Evolutionary conservation across 495 filamentous ascomycete genomes (phyloP).

Genomic region (Cenococcum geophilum): DNA sequence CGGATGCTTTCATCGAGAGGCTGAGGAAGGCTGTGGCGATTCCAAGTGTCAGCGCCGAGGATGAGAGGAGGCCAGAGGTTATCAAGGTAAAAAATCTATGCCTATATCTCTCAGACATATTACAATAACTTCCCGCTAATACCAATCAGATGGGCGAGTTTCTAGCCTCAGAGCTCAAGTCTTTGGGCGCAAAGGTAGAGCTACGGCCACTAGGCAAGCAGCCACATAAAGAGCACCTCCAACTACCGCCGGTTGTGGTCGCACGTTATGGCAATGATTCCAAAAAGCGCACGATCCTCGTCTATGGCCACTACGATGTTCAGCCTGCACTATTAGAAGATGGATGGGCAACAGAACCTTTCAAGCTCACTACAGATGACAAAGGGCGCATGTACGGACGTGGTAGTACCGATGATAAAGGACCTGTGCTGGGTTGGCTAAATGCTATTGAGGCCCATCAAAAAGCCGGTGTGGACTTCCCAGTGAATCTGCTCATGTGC

Average conservation of each 20-base stretch:
- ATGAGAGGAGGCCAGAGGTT: conserved; percentile 79
- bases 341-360: conserved; percentile 95
- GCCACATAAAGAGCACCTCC: conserved; percentile 78
- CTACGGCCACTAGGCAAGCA: conserved; percentile 81
- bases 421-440: conserved; percentile 93
- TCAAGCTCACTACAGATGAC: conserved; percentile 78
- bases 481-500: conserved; percentile 98
- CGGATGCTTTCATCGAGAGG: conserved; percentile 82
- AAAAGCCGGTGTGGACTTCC: conserved; percentile 87
- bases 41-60: conserved; percentile 88
- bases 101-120: conserved; percentile 1
- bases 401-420: conserved; percentile 96
- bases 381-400: conserved; percentile 93
- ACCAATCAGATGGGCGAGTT: conserved; percentile 76
- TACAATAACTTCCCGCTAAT: background rate
- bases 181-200: conserved; percentile 80
- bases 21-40: conserved; percentile 90
- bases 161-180: conserved; percentile 71
- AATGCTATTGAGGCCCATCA: conserved; percentile 97
- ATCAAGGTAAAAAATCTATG: conserved; percentile 49
- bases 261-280: conserved; percentile 86
- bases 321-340: conserved; percentile 91
- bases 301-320: conserved; percentile 99
- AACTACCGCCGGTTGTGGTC: conserved; percentile 87
- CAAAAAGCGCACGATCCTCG: conserved; percentile 86